Base-by-base conservation (phyloP, 495 filamentous ascomycete genomes). In the Paragyromitra xinjiangensis region DNA sequence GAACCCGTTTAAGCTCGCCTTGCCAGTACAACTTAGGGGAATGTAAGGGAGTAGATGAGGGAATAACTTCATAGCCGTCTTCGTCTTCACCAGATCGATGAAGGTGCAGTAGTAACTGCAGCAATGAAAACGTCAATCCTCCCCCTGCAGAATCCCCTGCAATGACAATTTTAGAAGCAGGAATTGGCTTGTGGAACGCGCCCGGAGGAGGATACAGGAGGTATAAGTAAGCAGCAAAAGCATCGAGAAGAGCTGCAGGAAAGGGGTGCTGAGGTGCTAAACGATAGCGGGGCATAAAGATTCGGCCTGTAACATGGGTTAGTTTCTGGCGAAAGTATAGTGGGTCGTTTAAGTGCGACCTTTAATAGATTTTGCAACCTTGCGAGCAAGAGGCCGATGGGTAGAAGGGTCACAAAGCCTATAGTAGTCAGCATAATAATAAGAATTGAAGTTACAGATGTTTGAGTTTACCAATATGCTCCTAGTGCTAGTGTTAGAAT, bases 131-230 rank as follows among this genome's bases (percentile, higher is more conserved):
- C 11, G 84, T 83, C 3, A 98, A 87, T 73, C 93, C 93, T 7
- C 92, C 95, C 29, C 95, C 95, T 0, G 95, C 94, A 40, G 90
- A 93, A 75, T 98, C 95, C n/a, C 95, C 95, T 9, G 90, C 88
- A 61, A 97, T 84, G 42, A 95, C 86, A 56, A 98, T 93, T 65
- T 94, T 86, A 64, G 86, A 85, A 2, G 95, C 85, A 3, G 86
- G 84, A 4, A 97, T 85, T 14, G 94, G 85, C 24, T 87, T 84
- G 83, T 97, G 94, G 69, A 91, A 86, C 2, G 93, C 89, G 48
- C 88, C 92, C 0, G 88, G 84, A 0, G 92, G 92, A 16, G 94
- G 94, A 75, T 94, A 91, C 8, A 97, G 87, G 37, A 98, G 89
- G 2, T 88, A 90, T 8, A 98, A 87, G 79, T 98, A 98, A 1